Evolutionary conservation across 2,329 filamentous ascomycete species (phyloP).

Genomic region (Coniochaeta sp.): DNA sequence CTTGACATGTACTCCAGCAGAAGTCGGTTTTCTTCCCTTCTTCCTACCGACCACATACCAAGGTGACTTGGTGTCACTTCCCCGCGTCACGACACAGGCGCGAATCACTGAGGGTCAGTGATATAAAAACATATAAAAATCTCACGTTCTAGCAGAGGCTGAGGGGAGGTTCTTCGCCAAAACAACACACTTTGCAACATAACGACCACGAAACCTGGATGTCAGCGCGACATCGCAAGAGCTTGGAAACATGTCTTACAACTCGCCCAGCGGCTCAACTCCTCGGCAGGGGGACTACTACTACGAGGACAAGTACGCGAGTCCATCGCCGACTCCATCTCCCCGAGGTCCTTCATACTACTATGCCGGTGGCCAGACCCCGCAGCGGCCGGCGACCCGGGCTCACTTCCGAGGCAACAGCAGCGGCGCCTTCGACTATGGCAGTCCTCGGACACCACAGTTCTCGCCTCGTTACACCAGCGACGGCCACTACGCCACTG

Average conservation of each 20-base stretch:
- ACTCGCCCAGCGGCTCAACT: conserved; percentile 38
- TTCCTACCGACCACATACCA: conserved; percentile 53
- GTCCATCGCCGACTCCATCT: conserved; percentile 49
- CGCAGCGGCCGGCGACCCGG: conserved; percentile 46
- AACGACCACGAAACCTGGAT: conserved; percentile 14
- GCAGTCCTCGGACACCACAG: conserved; percentile 29
- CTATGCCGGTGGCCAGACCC: conserved; percentile 31
- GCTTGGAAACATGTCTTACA: conserved; percentile 30
- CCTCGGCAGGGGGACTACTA: conserved; percentile 40
- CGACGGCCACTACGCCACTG: conserved; percentile 56
- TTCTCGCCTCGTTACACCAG: conserved; percentile 56
- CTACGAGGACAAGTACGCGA: conserved; percentile 41
- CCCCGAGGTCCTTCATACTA: conserved; percentile 39
- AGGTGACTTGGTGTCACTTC: conserved; percentile 46
- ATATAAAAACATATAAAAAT: not conserved
- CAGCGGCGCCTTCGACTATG: conserved; percentile 29
- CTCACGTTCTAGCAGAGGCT: conserved; percentile 7
- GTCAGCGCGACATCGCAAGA: conserved; percentile 24
- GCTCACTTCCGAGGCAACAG: conserved; percentile 39
- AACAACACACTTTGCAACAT: conserved; percentile 2
- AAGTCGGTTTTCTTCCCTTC: conserved; percentile 45
- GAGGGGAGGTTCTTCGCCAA: conserved; percentile 7
- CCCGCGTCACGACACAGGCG: conserved; percentile 38
- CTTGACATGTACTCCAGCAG: conserved; percentile 50
- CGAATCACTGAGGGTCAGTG: conserved; percentile 18